These are phyloP conservation scores for Mycena rosella DNA, from an alignment of 768 basidiomycete species.

Conservation along the genomic window DNA sequence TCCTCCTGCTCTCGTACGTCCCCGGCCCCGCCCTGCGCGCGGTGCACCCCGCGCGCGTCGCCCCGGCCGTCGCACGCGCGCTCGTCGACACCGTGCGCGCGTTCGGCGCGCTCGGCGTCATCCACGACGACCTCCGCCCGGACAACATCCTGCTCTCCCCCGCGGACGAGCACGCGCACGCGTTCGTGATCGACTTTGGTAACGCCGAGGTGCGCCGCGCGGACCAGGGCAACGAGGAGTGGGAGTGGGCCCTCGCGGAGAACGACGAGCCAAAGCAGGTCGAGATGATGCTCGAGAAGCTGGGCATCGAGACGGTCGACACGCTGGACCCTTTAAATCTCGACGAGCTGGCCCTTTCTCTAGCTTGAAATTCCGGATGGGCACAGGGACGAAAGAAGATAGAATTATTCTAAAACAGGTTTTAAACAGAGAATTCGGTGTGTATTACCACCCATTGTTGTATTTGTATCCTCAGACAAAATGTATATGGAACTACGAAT, in stretches of 20 bases:
- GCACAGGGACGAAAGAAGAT: not conserved
- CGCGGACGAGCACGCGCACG: conserved; percentile 12
- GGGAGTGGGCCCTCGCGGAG: conserved; percentile 28
- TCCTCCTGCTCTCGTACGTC: conserved; percentile 33
- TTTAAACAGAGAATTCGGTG: not conserved
- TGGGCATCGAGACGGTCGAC: no score
- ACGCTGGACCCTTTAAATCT: no score
- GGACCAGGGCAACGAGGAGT: conserved; percentile 31
- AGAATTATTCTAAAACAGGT: no score
- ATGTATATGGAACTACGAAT: no score
- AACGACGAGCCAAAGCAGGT: conserved; percentile 28
- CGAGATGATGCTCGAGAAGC: conserved; percentile 33
- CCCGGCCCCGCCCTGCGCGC: conserved; percentile 31
- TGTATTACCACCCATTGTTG: not conserved
- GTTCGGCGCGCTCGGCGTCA: conserved; percentile 31
- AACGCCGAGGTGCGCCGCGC: conserved; percentile 30
- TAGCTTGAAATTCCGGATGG: no score
- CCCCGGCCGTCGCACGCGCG: conserved; percentile 10
- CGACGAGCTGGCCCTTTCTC: no score
- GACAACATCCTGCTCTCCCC: conserved; percentile 34
- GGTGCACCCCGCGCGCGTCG: conserved; percentile 26
- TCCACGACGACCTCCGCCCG: conserved; percentile 34
- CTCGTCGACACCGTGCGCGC: conserved; percentile 34
- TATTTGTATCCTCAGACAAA: not conserved
- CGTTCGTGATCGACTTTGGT: conserved; percentile 36